Evolutionary conservation across 2,329 filamentous ascomycete genomes (phyloP).

Genomic region (Aspergillus sp.): DNA sequence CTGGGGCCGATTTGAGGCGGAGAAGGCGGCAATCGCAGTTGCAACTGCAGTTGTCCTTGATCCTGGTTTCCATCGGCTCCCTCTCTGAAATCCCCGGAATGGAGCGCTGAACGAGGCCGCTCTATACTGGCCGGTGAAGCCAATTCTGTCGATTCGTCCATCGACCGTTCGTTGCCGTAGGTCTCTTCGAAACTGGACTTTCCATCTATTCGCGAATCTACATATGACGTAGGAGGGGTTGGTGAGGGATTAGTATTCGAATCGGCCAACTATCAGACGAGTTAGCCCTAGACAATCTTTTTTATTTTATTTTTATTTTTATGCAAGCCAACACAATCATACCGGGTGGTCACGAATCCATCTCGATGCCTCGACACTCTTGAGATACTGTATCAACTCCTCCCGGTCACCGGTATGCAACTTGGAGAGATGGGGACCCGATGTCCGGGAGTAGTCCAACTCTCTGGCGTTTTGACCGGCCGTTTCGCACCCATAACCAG

Average conservation of each 20-base stretch:
- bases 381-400: conserved; percentile 76
- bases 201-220: conserved; percentile 12
- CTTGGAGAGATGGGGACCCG: conserved; percentile 11
- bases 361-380: conserved; percentile 65
- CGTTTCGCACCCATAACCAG: conserved; percentile 4
- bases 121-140: conserved; percentile 60
- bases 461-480: conserved; percentile 9
- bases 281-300: neutral
- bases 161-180: conserved; percentile 17
- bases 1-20: conserved; percentile 11
- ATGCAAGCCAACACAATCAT: conserved; percentile 14
- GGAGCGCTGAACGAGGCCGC: conserved; percentile 66
- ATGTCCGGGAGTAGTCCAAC: conserved; percentile 8
- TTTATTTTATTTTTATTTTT: too few relatives aligned
- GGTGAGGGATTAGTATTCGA: neutral
- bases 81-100: conserved; percentile 55
- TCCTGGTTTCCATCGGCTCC: conserved; percentile 19
- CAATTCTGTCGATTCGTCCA: conserved; percentile 33
- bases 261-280: neutral
- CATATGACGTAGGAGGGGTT: conserved; percentile 18
- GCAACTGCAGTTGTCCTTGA: conserved; percentile 19
- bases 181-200: conserved; percentile 8
- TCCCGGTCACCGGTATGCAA: conserved; percentile 50
- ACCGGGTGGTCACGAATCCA: conserved; percentile 62
- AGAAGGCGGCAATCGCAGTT: conserved; percentile 20